These are phyloP conservation scores for Chrysophaeum taylorii DNA, from an alignment of 352 stramenopile genomes.

Conservation along the genomic window DNA sequence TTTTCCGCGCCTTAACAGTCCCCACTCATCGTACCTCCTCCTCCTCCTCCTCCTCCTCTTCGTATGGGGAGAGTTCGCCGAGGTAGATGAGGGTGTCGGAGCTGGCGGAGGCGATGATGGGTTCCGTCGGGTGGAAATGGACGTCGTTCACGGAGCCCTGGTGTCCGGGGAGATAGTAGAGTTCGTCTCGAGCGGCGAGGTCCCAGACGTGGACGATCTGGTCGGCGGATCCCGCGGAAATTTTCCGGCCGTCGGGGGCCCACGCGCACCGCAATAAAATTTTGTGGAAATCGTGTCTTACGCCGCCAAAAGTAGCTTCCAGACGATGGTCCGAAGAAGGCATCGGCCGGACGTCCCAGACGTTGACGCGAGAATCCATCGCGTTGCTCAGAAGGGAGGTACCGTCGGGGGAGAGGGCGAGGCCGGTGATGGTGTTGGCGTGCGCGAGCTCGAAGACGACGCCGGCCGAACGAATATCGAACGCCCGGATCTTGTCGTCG, in stretches of 20 bases:
- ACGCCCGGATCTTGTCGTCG: constrained; percentile 80
- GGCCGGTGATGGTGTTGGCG: constrained; percentile 77
- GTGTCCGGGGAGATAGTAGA: constrained; percentile 83
- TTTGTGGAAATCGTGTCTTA: constrained; percentile 80
- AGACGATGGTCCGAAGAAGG: constrained; percentile 37
- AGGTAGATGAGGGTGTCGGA: constrained; percentile 57
- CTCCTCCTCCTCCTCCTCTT: no score
- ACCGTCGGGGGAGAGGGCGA: constrained; percentile 81
- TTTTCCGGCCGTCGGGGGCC: constrained; percentile 51
- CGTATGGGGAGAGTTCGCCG: constrained; percentile 40
- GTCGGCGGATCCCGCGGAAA: constrained; percentile 73
- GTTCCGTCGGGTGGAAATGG: constrained; percentile 65
- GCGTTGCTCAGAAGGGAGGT: constrained; percentile 81
- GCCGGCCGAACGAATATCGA: constrained; percentile 73
- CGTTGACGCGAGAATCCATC: constrained; percentile 79
- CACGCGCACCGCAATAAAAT: constrained; percentile 79
- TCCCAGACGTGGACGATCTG: constrained; percentile 89
- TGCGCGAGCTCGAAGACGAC: constrained; percentile 71
- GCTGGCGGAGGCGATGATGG: constrained; percentile 46
- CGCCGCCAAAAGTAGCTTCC: constrained; percentile 61
- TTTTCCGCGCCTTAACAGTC: no score
- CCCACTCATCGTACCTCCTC: not conserved
- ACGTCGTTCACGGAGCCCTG: constrained; percentile 83
- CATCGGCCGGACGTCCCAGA: constrained; percentile 83
- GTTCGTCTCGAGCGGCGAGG: constrained; percentile 66